These are phyloP conservation scores for Russula foetens DNA, from an alignment of 768 basidiomycete genomes.

Conservation along the genomic window DNA sequence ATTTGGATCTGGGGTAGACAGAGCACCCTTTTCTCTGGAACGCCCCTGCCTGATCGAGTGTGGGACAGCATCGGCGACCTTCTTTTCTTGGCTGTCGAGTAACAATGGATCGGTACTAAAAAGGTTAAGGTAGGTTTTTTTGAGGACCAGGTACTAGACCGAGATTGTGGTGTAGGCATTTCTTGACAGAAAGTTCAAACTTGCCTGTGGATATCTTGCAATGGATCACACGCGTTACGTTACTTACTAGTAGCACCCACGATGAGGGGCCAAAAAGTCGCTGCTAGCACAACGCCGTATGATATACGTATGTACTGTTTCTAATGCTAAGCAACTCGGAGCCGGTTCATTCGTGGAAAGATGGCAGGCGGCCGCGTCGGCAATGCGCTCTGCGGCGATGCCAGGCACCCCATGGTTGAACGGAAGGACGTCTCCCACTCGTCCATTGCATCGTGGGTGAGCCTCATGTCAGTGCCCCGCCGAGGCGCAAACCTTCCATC, in stretches of 20 bases:
- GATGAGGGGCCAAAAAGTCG: not conserved
- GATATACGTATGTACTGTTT: not conserved
- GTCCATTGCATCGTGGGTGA: too few relatives aligned
- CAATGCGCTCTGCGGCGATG: too few relatives aligned
- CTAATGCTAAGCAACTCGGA: not conserved
- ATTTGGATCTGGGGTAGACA: not conserved
- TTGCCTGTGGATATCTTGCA: not conserved
- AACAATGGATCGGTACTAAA: not conserved
- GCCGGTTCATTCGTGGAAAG: too few relatives aligned
- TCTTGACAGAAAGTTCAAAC: conserved; percentile 1
- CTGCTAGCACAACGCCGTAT: not conserved
- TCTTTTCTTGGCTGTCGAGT: not conserved
- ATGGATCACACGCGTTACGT: not conserved
- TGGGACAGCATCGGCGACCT: not conserved
- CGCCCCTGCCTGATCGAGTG: not conserved
- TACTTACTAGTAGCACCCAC: not conserved
- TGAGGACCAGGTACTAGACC: not conserved
- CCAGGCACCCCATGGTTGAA: not conserved
- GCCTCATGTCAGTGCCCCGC: too few relatives aligned
- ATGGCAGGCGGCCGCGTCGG: not conserved
- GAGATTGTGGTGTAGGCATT: not conserved
- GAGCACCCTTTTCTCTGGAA: not conserved
- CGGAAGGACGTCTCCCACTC: not conserved
- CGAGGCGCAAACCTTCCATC: not conserved
- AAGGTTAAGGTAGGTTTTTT: not conserved